Base-by-base conservation (phyloP, 208 protist species). In the Leishmania major region DNA sequence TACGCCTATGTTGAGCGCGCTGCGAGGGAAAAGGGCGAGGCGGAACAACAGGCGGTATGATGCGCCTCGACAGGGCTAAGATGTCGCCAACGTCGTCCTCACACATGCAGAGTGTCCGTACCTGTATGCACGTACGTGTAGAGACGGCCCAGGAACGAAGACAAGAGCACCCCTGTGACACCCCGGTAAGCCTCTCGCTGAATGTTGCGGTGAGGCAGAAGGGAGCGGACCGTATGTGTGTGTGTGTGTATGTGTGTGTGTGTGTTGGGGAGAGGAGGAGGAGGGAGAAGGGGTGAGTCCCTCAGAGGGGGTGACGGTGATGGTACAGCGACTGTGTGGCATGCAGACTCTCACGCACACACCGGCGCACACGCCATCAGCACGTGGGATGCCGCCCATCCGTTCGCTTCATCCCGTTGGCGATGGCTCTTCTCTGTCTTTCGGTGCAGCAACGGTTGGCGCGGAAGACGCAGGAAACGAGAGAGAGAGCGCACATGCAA, bases 211-310 rank as follows among this genome's bases (percentile, higher is more conserved):
- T 3, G 59, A 35, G 59, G 59, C 25, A 64, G 59, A 10, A 35
- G 59, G 19, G 28, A 8, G 15, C 17, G 17, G 51, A 22, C 13
- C 15, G 51, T 13, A 0, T 2, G 45, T 49, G 45, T 49, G 45
- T 47, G 45, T 47, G 47, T 51, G 47, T 2, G 47, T 6, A 3
- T 51, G 4, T 0, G 47, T 47, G 45, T 0, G 45, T 49, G 45
- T 49, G 45, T 49, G 45, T 49, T 13, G 8, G 10, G 45, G 45
- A 8, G 45, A 8, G 55, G 55, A 28, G 55, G 28, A 25, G 19
- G 43, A 0, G 31, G n/a, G 31, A 75, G 31, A 79, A 45, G 60
- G 62, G 55, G 62, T 64, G n/a, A 81, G 80, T 40, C 79, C 78
- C 67, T 64, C 76, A 70, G 60, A 64, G 67, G 22, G 72, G 35